Evolutionary conservation across 1,139 yeast genomes (phyloP), one percentile per base, ranked within the genome.

Genomic region (Ashbya aceris): DNA sequence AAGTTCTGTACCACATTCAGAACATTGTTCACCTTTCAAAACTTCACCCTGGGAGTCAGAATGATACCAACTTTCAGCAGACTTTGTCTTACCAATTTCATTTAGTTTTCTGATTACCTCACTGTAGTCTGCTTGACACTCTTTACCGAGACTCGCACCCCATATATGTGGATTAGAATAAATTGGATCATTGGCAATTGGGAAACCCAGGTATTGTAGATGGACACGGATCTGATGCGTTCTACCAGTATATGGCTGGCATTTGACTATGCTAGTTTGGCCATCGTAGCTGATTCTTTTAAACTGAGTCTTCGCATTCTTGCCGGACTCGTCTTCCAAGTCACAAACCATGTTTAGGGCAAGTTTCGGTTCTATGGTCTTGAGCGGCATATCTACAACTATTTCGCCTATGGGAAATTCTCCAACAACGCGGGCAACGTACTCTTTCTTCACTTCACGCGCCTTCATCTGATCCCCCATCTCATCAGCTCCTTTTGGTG

Each of bases 181-280:
- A 1, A 91, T 73, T 0, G 97, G 97, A 61, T 91, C 98, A 60
- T 91, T 91, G 27, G 95, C 95, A 40, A 91, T 91, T 1, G 98
- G 96, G 53, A 76, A 76, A 0, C 96, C 96, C 26, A 91, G 56
- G 52, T 72, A 83, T 61, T 89, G 96, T 43, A 91, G 64, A 65
- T 91, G 98, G 0, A 91, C 95, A 42, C 98, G 67, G 40, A 91
- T 86, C 58, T 91, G 98, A 60, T 91, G 98, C 0, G 97, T 85
- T 54, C 98, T 70, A 0, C 98, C 98, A 0, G 98, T 89, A 13
- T 74, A 64, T 1, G 98, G 98, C 47, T 68, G 73, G 60, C 97
- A 89, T 45, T 79, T 71, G 2, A 91, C 96, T 30, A 91, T 70
- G 44, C 95, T 76, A 20, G 75, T 66, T 45, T 62, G 65, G 8